Base-by-base conservation (phyloP, 352 stramenopile species). In the Globisporangium viniferum region DNA sequence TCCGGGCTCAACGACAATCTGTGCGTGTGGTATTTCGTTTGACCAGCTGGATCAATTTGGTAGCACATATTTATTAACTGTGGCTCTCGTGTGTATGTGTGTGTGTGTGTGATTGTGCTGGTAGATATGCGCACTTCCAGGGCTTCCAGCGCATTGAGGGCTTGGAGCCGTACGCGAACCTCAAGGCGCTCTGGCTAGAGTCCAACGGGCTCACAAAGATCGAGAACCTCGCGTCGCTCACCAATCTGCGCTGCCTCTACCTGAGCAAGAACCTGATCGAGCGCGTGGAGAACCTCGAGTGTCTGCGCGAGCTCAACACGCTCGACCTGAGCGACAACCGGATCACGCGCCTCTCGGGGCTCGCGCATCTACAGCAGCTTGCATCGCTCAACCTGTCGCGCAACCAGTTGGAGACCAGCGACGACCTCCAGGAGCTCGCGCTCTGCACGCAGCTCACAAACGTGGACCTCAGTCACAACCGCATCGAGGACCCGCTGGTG, bases 161-260 rank as follows among this genome's bases (percentile, higher is more conserved):
- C 24, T 81, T 99, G 2, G 92, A 98, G 33, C 76, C 86, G 44
- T 99, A 98, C 76, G 92, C 77, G 80, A 95, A 89, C 24, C 80
- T 98, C 59, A 98, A 97, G 72, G 88, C 92, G 51, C 77, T 99
- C n/a, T 99, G 91, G 91, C 87, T 99, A 22, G 95, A 98, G 72
- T 96, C 89, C 1, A 99, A 99, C 71, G 94, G 93, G 9, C 82
- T 99, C 36, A 76, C 72, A 22, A 89, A 76, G 69, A 91, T 98
- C 35, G 91, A 93, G 62, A 90, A 90, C 69, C 76, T 98, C 41
- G 65, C 72, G 44, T 66, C 86, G 58, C 75, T 98, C 5, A 66
- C 75, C 12, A 76, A 94, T 29, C 68, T 99, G 24, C 77, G 95
- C 48, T 98, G 93, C 70, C 75, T 99, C 39, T 98, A 98, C 69